A percentile compares a stretch with the other conserved stretches of the same genome.
Conservation (phyloP, 1,139 yeast species). For the Suhomyces guaymorum region DNA sequence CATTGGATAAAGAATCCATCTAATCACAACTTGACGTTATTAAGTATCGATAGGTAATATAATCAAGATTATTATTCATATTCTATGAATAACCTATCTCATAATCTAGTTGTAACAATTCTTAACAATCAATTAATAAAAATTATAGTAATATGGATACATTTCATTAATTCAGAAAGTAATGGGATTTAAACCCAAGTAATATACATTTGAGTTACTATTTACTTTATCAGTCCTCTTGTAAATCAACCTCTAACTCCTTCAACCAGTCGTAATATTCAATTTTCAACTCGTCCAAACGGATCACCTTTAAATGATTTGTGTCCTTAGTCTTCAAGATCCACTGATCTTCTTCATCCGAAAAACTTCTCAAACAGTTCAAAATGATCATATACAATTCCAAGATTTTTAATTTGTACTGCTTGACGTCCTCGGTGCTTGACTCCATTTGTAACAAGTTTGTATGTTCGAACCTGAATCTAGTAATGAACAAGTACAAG, state of each 20-base stretch:
- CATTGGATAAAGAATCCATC: slow-evolving; percentile 53
- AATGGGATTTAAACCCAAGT: no score
- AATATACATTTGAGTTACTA: no score
- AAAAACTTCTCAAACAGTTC: slow-evolving; percentile 49
- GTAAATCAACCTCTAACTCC: slow-evolving; percentile 30
- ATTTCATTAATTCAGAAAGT: no score
- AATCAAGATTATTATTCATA: no score
- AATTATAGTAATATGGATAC: no score
- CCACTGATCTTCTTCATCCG: slow-evolving; percentile 57
- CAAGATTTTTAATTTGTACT: slow-evolving; percentile 40
- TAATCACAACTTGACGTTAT: no score
- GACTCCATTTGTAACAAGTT: slow-evolving; percentile 12
- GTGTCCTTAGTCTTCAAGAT: slow-evolving; percentile 33
- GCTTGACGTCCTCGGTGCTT: slow-evolving; percentile 27
- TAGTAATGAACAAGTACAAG: slow-evolving; percentile 52
- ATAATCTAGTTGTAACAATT: no score
- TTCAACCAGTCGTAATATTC: slow-evolving; percentile 42
- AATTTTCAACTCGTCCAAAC: slow-evolving; percentile 30
- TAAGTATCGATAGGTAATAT: no score
- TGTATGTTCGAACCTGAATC: slow-evolving; percentile 30
- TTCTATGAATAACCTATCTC: no score
- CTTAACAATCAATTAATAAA: no score
- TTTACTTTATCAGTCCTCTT: slow-evolving; percentile 10
- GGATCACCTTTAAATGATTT: slow-evolving; percentile 27
- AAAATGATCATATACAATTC: slow-evolving; percentile 50